Conservation (phyloP, 2,329 filamentous ascomycete species). For the Dothideomycetidae sp. region DNA sequence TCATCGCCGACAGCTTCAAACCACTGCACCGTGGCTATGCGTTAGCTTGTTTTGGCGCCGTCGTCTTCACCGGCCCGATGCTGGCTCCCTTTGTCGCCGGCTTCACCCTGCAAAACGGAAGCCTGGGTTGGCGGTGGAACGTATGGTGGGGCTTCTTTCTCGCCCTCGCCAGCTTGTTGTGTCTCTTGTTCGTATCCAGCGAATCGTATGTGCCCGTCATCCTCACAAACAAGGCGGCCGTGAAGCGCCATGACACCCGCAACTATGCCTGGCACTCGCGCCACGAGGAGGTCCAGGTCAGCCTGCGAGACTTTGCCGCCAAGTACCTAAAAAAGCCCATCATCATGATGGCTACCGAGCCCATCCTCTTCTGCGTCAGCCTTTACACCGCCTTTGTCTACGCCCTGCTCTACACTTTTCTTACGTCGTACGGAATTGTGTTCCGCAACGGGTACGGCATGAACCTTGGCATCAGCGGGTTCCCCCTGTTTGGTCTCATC, state of each 20-base stretch:
- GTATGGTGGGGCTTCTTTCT: constrained; percentile 27
- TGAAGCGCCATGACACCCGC: constrained; percentile 26
- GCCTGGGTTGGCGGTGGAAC: constrained; percentile 34
- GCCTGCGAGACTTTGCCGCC: constrained; percentile 26
- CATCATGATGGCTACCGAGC: constrained; percentile 33
- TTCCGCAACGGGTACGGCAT: constrained; percentile 32
- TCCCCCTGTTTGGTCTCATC: constrained; percentile 34
- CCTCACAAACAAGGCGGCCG: constrained; percentile 26
- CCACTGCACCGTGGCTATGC: constrained; percentile 26
- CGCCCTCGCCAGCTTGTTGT: constrained; percentile 19
- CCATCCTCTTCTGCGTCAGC: constrained; percentile 33
- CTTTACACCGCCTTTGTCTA: constrained; percentile 35
- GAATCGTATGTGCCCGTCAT: constrained; percentile 29
- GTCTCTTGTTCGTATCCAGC: too few relatives aligned
- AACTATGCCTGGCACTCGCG: constrained; percentile 30
- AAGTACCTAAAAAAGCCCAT: constrained; percentile 31
- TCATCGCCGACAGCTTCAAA: constrained; percentile 30
- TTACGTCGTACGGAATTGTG: constrained; percentile 36
- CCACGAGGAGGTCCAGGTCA: constrained; percentile 31
- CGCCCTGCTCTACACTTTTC: constrained; percentile 33
- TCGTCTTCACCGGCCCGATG: constrained; percentile 28
- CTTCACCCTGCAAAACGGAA: constrained; percentile 22
- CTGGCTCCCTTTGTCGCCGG: constrained; percentile 31
- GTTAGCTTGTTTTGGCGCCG: constrained; percentile 26
- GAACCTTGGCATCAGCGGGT: constrained; percentile 27